Evolutionary conservation across 345 rosid genomes (phyloP).

Genomic region (Angophora floribunda): DNA sequence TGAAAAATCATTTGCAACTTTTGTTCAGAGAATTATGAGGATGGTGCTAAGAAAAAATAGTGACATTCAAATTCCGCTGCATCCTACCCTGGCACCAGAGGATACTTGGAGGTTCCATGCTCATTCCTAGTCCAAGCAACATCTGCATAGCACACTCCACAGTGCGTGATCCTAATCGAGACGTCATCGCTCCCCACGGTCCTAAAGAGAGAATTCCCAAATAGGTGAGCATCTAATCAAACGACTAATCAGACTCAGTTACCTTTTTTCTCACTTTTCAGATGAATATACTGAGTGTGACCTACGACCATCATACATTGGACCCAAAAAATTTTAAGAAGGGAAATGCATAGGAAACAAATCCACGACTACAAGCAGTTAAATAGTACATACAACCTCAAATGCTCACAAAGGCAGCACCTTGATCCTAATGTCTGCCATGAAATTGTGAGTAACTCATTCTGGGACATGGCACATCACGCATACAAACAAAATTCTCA

Average conservation of each 20-base stretch:
- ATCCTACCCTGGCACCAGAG: slow-evolving; percentile 82
- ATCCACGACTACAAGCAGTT: not conserved
- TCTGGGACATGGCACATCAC: not conserved
- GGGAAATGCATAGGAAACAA: not conserved
- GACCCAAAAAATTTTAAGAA: not conserved
- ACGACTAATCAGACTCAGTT: not conserved
- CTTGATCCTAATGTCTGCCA: not conserved
- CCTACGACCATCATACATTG: not conserved
- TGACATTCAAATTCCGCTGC: not conserved
- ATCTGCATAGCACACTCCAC: slow-evolving; percentile 94
- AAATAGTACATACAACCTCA: not conserved
- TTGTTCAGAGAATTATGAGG: not conserved
- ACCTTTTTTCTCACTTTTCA: not conserved
- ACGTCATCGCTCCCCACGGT: slow-evolving; percentile 52
- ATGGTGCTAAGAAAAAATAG: not conserved
- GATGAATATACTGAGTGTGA: not conserved
- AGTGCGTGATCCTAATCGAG: slow-evolving; percentile 68
- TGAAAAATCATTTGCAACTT: not conserved
- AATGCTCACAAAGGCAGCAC: not conserved
- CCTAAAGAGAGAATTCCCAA: slow-evolving; percentile 26
- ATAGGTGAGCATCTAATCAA: not conserved
- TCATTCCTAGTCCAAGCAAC: slow-evolving; percentile 61
- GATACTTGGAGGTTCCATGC: slow-evolving; percentile 55
- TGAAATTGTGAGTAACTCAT: not conserved
- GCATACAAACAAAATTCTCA: not conserved